phyloP scores from a whole-genome alignment of 202 grass and related monocot species.

The Digitaria exilis region DNA sequence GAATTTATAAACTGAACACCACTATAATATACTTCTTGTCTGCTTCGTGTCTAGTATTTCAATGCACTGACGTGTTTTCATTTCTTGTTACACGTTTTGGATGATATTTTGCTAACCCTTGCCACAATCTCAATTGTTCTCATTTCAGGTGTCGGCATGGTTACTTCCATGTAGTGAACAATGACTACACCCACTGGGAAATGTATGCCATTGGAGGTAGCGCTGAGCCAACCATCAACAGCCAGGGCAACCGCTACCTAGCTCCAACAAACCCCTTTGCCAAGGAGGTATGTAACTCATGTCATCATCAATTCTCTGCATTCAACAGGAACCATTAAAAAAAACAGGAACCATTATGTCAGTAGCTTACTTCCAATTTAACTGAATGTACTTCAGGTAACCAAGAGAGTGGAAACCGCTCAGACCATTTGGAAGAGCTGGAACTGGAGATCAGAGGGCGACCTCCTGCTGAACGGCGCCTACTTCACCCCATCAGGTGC shows the following conservation, averaged over 20 bases:
- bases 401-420: conserved; percentile 71
- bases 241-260: conserved; percentile 92
- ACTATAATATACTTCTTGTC: neutral
- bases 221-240: conserved; percentile 88
- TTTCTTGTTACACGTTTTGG: neutral
- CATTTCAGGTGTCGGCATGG: conserved; percentile 77
- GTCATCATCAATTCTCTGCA: neutral
- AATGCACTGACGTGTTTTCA: neutral
- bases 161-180: conserved; percentile 93
- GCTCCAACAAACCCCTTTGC: conserved; percentile 71
- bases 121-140: neutral
- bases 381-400: conserved; percentile 56
- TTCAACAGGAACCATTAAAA: neutral
- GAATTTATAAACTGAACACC: conserved; percentile 26
- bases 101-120: neutral
- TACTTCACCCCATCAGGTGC: conserved; percentile 82
- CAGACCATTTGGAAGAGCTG: conserved; percentile 62
- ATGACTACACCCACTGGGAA: conserved; percentile 94
- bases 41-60: neutral
- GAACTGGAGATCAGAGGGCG: conserved; percentile 95
- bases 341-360: neutral
- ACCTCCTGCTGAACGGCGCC: conserved; percentile 79
- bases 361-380: neutral
- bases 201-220: conserved; percentile 94
- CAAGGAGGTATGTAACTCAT: conserved; percentile 60